Conservation (phyloP, 371 early-diverging fungal species). For the Capillidium heterosporum region DNA sequence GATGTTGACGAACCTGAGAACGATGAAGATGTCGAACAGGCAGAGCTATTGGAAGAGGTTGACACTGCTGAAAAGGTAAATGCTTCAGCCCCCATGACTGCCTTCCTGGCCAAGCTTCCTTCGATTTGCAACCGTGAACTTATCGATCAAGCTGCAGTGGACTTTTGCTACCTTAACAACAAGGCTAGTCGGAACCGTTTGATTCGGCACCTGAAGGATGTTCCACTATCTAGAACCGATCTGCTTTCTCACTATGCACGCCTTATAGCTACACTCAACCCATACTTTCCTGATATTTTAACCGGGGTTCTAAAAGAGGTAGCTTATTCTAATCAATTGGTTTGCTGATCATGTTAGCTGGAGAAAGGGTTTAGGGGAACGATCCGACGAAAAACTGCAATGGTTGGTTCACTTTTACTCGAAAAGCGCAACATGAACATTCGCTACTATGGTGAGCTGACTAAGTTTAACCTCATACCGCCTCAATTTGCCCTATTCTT, state of each 20-base stretch:
- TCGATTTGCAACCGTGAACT: constrained; percentile 58
- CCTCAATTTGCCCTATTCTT: constrained; percentile 60
- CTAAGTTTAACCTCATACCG: constrained; percentile 78
- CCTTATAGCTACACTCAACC: constrained; percentile 67
- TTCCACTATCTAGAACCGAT: constrained; percentile 66
- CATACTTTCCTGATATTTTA: constrained; percentile 72
- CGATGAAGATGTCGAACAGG: constrained; percentile 17
- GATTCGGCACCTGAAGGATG: constrained; percentile 43
- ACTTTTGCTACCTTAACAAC: constrained; percentile 79
- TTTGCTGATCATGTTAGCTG: constrained; percentile 21
- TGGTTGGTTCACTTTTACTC: constrained; percentile 19
- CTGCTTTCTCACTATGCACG: constrained; percentile 81
- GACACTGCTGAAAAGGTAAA: constrained; percentile 1
- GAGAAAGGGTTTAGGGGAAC: constrained; percentile 54
- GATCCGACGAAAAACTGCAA: constrained; percentile 39
- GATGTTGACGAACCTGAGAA: constrained; percentile 17
- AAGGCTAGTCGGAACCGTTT: constrained; percentile 60
- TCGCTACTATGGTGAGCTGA: constrained; percentile 72
- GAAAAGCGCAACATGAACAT: constrained; percentile 70
- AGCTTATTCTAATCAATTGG: background rate
- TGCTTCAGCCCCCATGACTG: constrained; percentile 31
- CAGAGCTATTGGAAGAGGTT: constrained; percentile 10
- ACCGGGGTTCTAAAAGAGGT: constrained; percentile 40
- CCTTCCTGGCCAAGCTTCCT: constrained; percentile 56
- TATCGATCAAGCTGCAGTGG: constrained; percentile 78